These are phyloP conservation scores for Hysterium pulicare DNA, from an alignment of 2,329 filamentous ascomycete species.

Conservation along the genomic window DNA sequence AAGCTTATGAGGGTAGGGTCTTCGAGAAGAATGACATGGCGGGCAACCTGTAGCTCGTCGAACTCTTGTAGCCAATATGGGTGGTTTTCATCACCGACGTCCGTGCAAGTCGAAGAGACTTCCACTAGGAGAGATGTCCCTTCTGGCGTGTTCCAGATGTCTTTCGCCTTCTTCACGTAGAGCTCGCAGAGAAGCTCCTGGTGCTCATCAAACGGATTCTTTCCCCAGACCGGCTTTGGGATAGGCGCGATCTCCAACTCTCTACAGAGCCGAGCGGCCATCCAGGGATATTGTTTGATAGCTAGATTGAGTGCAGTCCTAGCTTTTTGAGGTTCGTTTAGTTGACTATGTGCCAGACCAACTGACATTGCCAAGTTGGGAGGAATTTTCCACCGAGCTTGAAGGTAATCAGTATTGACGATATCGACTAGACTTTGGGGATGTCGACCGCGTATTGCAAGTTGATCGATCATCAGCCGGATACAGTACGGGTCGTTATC, in stretches of 20 bases:
- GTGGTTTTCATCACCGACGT: conserved; percentile 19
- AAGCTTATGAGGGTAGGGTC: conserved; percentile 66
- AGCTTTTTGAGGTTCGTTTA: conserved; percentile 64
- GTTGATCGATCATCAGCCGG: conserved; percentile 74
- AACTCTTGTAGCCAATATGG: conserved; percentile 32
- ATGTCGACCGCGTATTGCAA: conserved; percentile 78
- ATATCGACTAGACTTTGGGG: conserved; percentile 73
- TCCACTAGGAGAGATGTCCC: conserved; percentile 66
- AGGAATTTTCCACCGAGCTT: conserved; percentile 51
- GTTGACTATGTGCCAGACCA: conserved; percentile 70
- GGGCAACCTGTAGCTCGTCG: conserved; percentile 54
- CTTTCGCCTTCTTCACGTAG: conserved; percentile 72
- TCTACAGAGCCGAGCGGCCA: conserved; percentile 76
- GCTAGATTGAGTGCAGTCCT: conserved; percentile 63
- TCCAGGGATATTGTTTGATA: conserved; percentile 75
- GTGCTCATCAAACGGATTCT: conserved; percentile 61
- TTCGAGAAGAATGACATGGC: conserved; percentile 77
- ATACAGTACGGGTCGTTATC: conserved; percentile 78
- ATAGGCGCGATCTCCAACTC: conserved; percentile 72
- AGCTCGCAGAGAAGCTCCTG: conserved; percentile 70
- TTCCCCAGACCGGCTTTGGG: conserved; percentile 80
- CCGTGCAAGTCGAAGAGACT: conserved; percentile 54
- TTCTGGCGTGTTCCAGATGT: conserved; percentile 81
- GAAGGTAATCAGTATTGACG: conserved; percentile 50
- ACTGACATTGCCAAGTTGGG: conserved; percentile 73